Evolutionary conservation across 805 yeast species (phyloP), one percentile per base, ranked within the genome.

Genomic region (Brettanomyces sp.): DNA sequence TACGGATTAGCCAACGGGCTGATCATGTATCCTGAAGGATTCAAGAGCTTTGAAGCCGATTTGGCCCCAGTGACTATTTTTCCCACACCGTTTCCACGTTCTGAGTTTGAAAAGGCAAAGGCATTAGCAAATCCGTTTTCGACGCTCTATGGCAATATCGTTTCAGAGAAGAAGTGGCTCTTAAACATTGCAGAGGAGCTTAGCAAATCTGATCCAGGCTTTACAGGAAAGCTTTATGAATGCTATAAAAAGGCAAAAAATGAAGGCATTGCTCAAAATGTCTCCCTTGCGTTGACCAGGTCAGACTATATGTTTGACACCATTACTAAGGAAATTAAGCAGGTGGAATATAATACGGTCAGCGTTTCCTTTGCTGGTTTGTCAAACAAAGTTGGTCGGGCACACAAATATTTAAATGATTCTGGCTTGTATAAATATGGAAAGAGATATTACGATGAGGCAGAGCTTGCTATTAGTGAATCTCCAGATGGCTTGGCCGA

Each of bases 291-390:
- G 0, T 64, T 93, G 8, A 90, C 89, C 63, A 76, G 99, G 61
- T 83, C 95, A 0, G 99, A 93, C 59, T 93, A 91, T 57, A 79
- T 93, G 80, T 67, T 80, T 34, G 81, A 82, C 34, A 57, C 61
- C 25, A 58, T 63, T 47, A 60, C 74, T n/a, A 70, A 73, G 37
- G 61, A 64, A 25, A 83, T 91, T 56, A 90, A 91, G 59, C 99
- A 93, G 64, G 93, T 93, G 44, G 99, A 93, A 63, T 91, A 91
- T 68, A 93, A 93, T 65, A 90, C 99, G 1, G 87, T 93, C 3
- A 85, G 96, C 56, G 96, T 91, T 3, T 90, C 97, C 1, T 93
- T 93, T 68, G 96, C 95, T 21, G 98, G 95, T 0, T 70, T 93
- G 47, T 82, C 95, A 2, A 62, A 88, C 12, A 85, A 82, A 59